Evolutionary conservation across 768 basidiomycete genomes (phyloP), one percentile per base, ranked within the genome.

Genomic region (Suillus tomentosus): DNA sequence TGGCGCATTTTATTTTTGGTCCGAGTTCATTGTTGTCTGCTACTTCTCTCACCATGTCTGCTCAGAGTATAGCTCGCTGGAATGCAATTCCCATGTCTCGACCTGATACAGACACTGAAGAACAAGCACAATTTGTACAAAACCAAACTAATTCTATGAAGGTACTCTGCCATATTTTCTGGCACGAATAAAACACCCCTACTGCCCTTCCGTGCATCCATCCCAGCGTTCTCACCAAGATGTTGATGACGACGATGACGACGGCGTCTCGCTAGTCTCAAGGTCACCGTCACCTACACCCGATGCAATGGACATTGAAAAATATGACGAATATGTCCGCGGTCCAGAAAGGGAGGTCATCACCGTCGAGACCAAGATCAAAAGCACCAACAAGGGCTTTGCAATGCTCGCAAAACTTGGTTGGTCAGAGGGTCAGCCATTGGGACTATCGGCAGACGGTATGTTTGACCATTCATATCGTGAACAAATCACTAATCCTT

Each of bases 361-460:
- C 66, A 94, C 93, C 9, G 85, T 94, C 62, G 89, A 94, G 59
- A 94, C 91, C 48, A 92, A 82, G 74, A 87, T 95, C 69, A 89
- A 90, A 72, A 81, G 84, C 48, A 83, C 85, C 43, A 95, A 95
- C 76, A 91, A 88, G 70, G 93, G 93, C 14, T 94, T 93, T 72
- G 80, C 85, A 9, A 83, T 95, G 80, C 85, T 95, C 2, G 83
- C 87, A 39, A 94, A 89, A 76, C 83, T 94, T 61, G 93, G 93
- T 8, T 94, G 93, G 93, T 77, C 82, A 0, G 91, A 92, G 71
- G 93, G 93, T 14, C 85, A 89, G 67, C 86, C 90, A 19, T 79
- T 95, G 1, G 93, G 93, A 5, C 69, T 91, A 17, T 89, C 91
- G 60, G 86, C 82, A 36, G 90, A 93, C 64, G 93, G 93, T 93